Evolutionary conservation across 345 rosid species (phyloP), one percentile per base, ranked within the genome.

Genomic region (Gossypium thurberi): DNA sequence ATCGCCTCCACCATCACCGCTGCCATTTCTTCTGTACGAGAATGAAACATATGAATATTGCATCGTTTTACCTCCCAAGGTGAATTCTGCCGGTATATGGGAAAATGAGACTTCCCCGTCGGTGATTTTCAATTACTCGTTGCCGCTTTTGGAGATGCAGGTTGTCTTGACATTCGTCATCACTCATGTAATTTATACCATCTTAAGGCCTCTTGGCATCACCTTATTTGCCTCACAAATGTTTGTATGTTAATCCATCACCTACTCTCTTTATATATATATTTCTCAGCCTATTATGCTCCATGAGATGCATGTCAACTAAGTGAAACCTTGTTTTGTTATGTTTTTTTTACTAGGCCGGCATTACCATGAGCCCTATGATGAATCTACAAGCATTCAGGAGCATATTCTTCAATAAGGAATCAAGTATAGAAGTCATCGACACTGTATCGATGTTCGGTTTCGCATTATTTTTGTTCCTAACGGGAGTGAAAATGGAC

Each of bases 401-500:
- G 12, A 11, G n/a, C 47, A 52, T 28, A 40, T 12, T 64, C 8
- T 20, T 74, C 37, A 13, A 51, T 53, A 6, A 77, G 0, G n/a
- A 12, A 0, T 33, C 68, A 6, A 10, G 51, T 23, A 13, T 52
- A n/a, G 78, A 75, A 70, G 8, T 82, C 12, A 23, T 85, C 13
- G 86, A 81, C 8, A 53, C 83, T 3, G 13, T 80, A 33, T 85
- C 82, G 51, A 1, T 77, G 18, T 75, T 87, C 42, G 92, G 83
- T 1, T 87, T 72, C 62, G 46, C 73, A 61, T 20, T 86, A 14
- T 85, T 80, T 60, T 74, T 85, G 71, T 88, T 88, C 77, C 79
- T 88, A 37, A 69, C 75, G 53, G 90, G 82, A 60, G 87, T 88
- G 75, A 86, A 83, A 82, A 83, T 82, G 84, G 86, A 88, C 59